A percentile compares a stretch with the other conserved stretches of the same genome.
phyloP scores from a whole-genome alignment of 2,329 filamentous ascomycete species.

The Rutstroemia sp. region DNA sequence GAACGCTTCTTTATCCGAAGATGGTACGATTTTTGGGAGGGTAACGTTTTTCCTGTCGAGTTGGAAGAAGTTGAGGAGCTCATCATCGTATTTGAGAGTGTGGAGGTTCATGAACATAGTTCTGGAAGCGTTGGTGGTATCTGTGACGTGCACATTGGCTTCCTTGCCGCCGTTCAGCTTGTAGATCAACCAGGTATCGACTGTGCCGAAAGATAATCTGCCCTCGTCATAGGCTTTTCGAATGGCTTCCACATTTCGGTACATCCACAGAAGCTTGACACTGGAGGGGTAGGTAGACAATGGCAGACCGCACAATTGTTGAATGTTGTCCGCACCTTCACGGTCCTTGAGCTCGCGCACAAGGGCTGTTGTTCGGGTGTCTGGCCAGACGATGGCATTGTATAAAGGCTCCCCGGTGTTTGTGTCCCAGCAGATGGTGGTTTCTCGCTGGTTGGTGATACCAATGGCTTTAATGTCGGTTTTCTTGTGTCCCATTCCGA shows the following conservation, averaged over 20 bases:
- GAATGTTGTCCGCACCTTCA: conserved; percentile 59
- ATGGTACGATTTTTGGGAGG: conserved; percentile 67
- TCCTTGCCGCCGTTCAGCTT: conserved; percentile 66
- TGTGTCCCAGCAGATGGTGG: conserved; percentile 72
- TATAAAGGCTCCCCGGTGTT: conserved; percentile 69
- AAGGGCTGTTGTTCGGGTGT: conserved; percentile 66
- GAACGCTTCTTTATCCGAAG: conserved; percentile 66
- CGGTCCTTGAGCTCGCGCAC: conserved; percentile 65
- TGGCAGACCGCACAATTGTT: conserved; percentile 64
- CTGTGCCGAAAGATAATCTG: conserved; percentile 68
- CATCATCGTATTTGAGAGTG: conserved; percentile 66
- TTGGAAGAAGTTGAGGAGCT: conserved; percentile 67
- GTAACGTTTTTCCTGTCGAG: conserved; percentile 61
- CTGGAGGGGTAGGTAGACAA: conserved; percentile 77
- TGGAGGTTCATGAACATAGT: conserved; percentile 86
- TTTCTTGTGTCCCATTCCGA: conserved; percentile 57
- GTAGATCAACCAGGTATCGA: conserved; percentile 75
- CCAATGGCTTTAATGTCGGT: conserved; percentile 67
- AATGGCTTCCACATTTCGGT: conserved; percentile 60
- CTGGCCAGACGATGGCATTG: conserved; percentile 81
- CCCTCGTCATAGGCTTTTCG: conserved; percentile 65
- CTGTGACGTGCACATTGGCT: conserved; percentile 63
- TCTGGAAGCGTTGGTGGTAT: conserved; percentile 74
- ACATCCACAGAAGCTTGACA: conserved; percentile 71
- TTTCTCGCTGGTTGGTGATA: conserved; percentile 60